Evolutionary conservation across 441 rosid genomes (phyloP), one percentile per base, ranked within the genome.

Genomic region (Populus hybrid): DNA sequence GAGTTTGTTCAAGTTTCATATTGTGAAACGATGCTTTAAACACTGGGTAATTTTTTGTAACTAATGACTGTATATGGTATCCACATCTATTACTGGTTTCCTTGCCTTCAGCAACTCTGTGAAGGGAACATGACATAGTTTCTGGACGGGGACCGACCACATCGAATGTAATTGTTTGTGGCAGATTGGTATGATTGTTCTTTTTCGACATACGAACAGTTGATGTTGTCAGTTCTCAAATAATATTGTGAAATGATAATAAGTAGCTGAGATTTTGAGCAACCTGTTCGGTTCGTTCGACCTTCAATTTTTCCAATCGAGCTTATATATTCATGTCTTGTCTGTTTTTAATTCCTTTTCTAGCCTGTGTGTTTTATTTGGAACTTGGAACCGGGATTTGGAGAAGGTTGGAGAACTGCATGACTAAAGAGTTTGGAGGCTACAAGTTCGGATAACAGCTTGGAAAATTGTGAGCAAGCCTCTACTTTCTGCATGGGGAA

Each of bases 1-100:
- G 65, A 30, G 78, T 81, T 77, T 77, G 79, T 59, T 70, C 34
- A 67, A 82, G 74, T 81, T 75, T 73, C 79, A 75, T 26, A 18
- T 70, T 75, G 30, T 75, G 72, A 80, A 70, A 76, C 72, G 66
- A 76, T 80, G 83, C 64, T 75, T 74, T 67, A 74, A 77, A 74
- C 24, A 36, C 77, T 35, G 14, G 71, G 76, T 81, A 78, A 59
- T 5, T 72, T 84, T 78, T 81, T 87, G 89, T 86, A 87, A 85
- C 90, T 85, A 81, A 65, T 84, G 85, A 78, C 81, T 83, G 89
- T 86, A 86, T 76, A 83, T 87, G 89, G 77, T 75, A 72, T 67
- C 78, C 76, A 66, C 78, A 46, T 84, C 74, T 70, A 36, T 79
- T 80, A 42, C 28, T 10, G 21, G 67, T 38, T 28, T 42, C 18